These are phyloP conservation scores for Stephanodiscus minutulus DNA, from an alignment of 108 stramenopile species.

Conservation along the genomic window DNA sequence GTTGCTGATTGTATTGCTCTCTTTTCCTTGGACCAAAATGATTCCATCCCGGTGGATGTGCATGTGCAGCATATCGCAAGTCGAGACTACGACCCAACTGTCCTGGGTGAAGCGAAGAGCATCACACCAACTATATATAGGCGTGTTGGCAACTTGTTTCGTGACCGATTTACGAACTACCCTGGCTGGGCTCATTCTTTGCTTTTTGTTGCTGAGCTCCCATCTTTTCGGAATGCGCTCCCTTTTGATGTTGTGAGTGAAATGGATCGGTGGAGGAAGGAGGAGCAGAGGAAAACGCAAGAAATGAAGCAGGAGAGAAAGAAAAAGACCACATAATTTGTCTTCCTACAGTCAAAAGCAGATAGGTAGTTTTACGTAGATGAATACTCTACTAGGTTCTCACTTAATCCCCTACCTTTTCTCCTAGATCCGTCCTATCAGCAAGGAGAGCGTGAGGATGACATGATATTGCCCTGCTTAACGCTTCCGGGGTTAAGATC, in stretches of 20 bases:
- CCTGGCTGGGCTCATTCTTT: slow-evolving; percentile 99
- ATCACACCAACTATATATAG: slow-evolving; percentile 93
- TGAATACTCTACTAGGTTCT: too few species aligned
- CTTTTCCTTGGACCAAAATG: slow-evolving; percentile 88
- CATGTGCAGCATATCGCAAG: slow-evolving; percentile 97
- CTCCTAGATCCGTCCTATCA: too few species aligned
- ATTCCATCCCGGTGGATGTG: slow-evolving; percentile 94
- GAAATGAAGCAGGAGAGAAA: slow-evolving; percentile 9
- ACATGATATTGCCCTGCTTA: too few species aligned
- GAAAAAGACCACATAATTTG: not conserved
- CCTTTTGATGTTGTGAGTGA: slow-evolving; percentile 63
- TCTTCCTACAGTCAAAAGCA: not conserved
- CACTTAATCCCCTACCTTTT: too few species aligned
- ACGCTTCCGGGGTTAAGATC: too few species aligned
- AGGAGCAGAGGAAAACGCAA: slow-evolving; percentile 20
- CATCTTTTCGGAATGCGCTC: slow-evolving; percentile 76
- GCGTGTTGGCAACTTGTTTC: slow-evolving; percentile 92
- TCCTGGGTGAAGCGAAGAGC: slow-evolving; percentile 70
- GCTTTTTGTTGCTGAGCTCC: slow-evolving; percentile 96
- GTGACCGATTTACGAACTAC: slow-evolving; percentile 73
- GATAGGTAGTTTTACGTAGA: too few species aligned
- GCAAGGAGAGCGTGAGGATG: too few species aligned
- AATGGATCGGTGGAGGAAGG: slow-evolving; percentile 62
- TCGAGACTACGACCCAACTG: slow-evolving; percentile 79
- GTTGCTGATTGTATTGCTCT: slow-evolving; percentile 99